Base-by-base conservation (phyloP, 192 early-diverging fungal species). In the Phycomyces blakesleeanus region DNA sequence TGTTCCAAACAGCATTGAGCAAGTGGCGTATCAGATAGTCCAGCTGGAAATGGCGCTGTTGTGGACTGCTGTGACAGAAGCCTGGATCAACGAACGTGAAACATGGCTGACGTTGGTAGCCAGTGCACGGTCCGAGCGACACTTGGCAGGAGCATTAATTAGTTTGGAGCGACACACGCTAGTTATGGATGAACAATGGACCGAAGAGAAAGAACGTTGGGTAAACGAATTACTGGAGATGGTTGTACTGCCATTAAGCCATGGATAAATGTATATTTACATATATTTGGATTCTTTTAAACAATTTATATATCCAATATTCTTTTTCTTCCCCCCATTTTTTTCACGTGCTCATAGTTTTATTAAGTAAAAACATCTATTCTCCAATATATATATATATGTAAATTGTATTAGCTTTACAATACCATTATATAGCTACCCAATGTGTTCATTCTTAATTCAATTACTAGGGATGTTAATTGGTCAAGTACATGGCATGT, bases 1-100 rank as follows among this genome's bases (percentile, higher is more conserved):
- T 14, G 42, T 49, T 9, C 72, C 72, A 2, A 34, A 40, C 11
- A 74, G 47, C 22, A 64, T 68, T n/a, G 72, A 74, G 49, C 67
- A 74, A 29, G 56, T 74, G 8, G 72, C 72, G 0, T 69, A 61
- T 53, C 72, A 74, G 21, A 47, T 74, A 5, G 63, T 74, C 16
- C 60, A 74, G 37, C 38, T 74, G 37, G 72, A 74, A 54, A 74
- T 69, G 67, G 72, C 65, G n/a, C 34, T 74, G 20, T 42, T 68
- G 6, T 74, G 67, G 67, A 64, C 72, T 0, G 67, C 72, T 0
- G 67, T 74, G 14, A 51, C 72, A 20, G 67, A 74, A 51, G 22
- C 67, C 1, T 74, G 72, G 72, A 58, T 64, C 26, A 50, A 74
- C 10, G 72, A 68, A 52, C 54, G 72, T 4, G 72, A 74, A 39